Conservation (phyloP, 1,139 yeast genomes). For the Scheffersomyces titani region DNA sequence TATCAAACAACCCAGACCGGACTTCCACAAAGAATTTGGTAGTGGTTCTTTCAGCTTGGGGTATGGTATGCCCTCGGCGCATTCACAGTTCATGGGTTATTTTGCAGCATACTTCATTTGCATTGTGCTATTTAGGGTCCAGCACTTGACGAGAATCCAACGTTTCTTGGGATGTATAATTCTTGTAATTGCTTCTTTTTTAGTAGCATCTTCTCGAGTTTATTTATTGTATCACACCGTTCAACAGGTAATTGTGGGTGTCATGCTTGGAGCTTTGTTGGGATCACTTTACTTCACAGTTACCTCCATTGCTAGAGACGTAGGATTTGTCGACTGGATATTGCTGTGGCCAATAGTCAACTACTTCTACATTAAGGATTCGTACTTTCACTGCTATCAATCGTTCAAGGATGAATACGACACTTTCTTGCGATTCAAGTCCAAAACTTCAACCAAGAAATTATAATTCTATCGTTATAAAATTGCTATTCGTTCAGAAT, state of each 20-base stretch:
- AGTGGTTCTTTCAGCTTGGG: constrained; percentile 53
- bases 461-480: not conserved
- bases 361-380: constrained; percentile 58
- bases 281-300: constrained; percentile 62
- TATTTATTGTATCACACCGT: constrained; percentile 76
- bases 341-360: constrained; percentile 49
- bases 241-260: constrained; percentile 76
- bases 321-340: constrained; percentile 63
- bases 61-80: constrained; percentile 98
- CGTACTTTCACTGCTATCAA: constrained; percentile 45
- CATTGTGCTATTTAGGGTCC: constrained; percentile 30
- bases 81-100: constrained; percentile 93
- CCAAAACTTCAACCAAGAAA: not conserved
- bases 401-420: constrained; percentile 41
- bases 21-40: constrained; percentile 52
- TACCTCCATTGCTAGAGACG: constrained; percentile 54
- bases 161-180: constrained; percentile 23
- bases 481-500: too few species aligned
- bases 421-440: constrained; percentile 10
- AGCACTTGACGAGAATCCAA: constrained; percentile 18
- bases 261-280: constrained; percentile 56
- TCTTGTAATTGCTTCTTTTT: constrained; percentile 31
- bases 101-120: constrained; percentile 66
- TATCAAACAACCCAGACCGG: constrained; percentile 77
- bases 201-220: constrained; percentile 75